Percentiles rank a stretch among this genome's conserved stretches.
These are phyloP conservation scores for Mycena rebaudengoi DNA, from an alignment of 768 basidiomycete species.

Conservation along the genomic window DNA sequence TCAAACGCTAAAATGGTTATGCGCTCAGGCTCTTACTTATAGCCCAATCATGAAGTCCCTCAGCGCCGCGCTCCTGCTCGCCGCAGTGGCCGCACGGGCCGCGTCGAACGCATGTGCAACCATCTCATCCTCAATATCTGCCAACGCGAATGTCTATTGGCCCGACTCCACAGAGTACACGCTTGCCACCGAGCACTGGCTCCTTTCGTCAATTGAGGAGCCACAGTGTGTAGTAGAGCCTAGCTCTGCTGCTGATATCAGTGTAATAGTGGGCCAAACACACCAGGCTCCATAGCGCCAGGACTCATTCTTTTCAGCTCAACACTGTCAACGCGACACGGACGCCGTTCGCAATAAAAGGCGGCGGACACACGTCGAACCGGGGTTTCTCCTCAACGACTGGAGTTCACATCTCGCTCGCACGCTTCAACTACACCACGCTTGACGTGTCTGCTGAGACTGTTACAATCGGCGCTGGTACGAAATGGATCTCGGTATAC, in stretches of 20 bases:
- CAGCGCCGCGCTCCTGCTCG: not conserved
- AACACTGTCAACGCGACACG: constrained; percentile 10
- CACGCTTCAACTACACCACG: constrained; percentile 11
- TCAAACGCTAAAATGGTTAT: too few relatives aligned
- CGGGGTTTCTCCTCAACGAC: constrained; percentile 29
- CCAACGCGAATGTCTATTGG: constrained; percentile 12
- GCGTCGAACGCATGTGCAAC: constrained; percentile 3
- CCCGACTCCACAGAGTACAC: constrained; percentile 20
- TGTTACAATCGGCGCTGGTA: constrained; percentile 10
- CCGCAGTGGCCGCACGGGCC: not conserved
- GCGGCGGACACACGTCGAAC: constrained; percentile 22
- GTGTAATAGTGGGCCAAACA: not conserved
- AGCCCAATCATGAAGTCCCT: not conserved
- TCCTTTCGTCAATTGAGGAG: constrained; percentile 11
- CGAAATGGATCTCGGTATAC: constrained; percentile 18
- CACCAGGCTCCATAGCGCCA: not conserved
- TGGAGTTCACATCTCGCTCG: constrained; percentile 23
- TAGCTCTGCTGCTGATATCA: not conserved
- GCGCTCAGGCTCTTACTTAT: too few relatives aligned
- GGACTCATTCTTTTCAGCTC: not conserved
- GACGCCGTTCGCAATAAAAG: constrained; percentile 22
- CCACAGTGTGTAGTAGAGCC: constrained; percentile 19
- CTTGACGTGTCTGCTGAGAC: not conserved
- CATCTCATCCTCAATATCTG: constrained; percentile 5
- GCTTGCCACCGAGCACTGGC: constrained; percentile 20